phyloP scores from a whole-genome alignment of 768 basidiomycete genomes.

The Mycena sanguinolenta region DNA sequence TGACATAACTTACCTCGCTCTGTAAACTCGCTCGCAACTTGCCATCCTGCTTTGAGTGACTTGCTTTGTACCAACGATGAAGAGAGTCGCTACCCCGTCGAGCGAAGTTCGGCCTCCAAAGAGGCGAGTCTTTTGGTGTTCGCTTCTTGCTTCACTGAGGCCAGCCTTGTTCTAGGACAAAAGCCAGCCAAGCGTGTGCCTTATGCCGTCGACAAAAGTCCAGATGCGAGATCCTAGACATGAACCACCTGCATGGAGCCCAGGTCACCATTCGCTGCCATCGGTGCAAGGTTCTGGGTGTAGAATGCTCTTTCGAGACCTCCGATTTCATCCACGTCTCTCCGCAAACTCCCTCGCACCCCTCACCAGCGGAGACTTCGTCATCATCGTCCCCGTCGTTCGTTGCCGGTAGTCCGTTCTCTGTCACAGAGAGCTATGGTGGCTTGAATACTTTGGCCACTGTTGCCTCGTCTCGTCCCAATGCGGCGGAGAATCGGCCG shows the following conservation, averaged over 20 bases:
- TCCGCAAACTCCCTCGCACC: slow-evolving; percentile 17
- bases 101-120: background rate
- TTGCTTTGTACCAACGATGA: background rate
- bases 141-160: too few relatives aligned
- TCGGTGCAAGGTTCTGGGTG: slow-evolving; percentile 61
- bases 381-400: slow-evolving; percentile 10
- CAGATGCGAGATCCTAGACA: slow-evolving; percentile 63
- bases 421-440: slow-evolving; percentile 2
- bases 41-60: too few relatives aligned
- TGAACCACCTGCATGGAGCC: slow-evolving; percentile 10
- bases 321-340: slow-evolving; percentile 44
- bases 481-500: background rate
- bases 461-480: slow-evolving; percentile 33
- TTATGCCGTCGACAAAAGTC: slow-evolving; percentile 61
- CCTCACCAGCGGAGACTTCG: slow-evolving; percentile 5
- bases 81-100: background rate
- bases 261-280: slow-evolving; percentile 53
- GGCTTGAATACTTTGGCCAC: slow-evolving; percentile 28
- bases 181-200: slow-evolving; percentile 1
- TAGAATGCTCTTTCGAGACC: slow-evolving; percentile 61
- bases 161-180: background rate
- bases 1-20: too few relatives aligned
- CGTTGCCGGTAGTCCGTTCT: background rate
- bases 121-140: background rate
- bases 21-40: too few relatives aligned